Percentiles rank a stretch among this genome's conserved stretches.
Conservation (phyloP, 2,329 filamentous ascomycete species). For the Xylariaceae sp. region DNA sequence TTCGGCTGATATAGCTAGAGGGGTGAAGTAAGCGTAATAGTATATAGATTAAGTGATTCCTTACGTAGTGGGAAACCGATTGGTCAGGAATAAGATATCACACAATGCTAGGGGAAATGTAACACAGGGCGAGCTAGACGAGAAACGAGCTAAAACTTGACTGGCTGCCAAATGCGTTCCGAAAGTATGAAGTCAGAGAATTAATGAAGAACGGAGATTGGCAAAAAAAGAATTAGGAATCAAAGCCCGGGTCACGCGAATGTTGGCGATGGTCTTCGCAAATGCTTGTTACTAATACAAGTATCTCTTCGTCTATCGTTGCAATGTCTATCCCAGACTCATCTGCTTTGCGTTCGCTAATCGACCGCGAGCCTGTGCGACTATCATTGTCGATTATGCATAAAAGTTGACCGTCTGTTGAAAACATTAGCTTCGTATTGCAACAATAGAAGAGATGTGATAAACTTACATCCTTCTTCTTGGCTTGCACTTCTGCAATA, state of each 20-base stretch:
- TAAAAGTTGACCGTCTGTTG: conserved; percentile 60
- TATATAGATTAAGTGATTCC: too few species aligned
- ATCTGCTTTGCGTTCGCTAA: conserved; percentile 15
- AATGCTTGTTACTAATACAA: conserved; percentile 35
- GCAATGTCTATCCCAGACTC: conserved; percentile 29
- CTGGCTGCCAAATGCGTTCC: too few species aligned
- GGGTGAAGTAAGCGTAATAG: too few species aligned
- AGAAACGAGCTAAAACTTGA: too few species aligned
- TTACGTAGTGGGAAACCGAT: too few species aligned
- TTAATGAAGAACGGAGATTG: too few species aligned
- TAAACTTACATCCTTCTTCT: conserved; percentile 84
- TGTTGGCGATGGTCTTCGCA: conserved; percentile 1
- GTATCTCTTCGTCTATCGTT: conserved; percentile 30
- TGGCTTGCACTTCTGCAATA: conserved; percentile 90
- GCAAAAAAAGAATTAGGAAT: not conserved
- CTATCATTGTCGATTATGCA: conserved; percentile 39
- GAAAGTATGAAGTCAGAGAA: too few species aligned
- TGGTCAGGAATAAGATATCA: too few species aligned
- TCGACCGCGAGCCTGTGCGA: not conserved
- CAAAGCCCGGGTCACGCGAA: not conserved
- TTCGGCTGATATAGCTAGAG: too few species aligned
- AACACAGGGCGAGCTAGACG: too few species aligned
- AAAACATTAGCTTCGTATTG: conserved; percentile 34
- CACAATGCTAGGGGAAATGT: too few species aligned
- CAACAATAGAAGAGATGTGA: not conserved